Conservation (phyloP, 768 basidiomycete genomes). For the Termitomyces sp. region DNA sequence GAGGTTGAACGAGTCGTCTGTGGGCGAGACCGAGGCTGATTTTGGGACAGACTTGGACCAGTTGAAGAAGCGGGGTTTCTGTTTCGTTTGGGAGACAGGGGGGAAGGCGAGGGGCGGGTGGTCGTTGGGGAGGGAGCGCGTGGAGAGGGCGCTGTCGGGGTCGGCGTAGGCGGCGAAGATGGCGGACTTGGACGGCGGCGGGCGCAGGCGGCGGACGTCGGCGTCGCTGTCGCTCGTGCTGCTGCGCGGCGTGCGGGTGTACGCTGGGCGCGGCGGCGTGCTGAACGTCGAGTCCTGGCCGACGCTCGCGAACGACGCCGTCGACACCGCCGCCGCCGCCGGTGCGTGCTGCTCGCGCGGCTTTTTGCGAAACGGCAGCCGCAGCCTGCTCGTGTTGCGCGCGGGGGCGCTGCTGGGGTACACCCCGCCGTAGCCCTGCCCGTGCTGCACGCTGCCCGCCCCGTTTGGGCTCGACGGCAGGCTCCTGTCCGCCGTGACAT, state of each 20-base stretch:
- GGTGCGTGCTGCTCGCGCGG: not conserved
- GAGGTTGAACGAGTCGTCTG: constrained; percentile 57
- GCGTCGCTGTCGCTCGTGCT: constrained; percentile 38
- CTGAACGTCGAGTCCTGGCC: constrained; percentile 12
- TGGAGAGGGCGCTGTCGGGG: constrained; percentile 47
- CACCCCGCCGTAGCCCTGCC: constrained; percentile 15
- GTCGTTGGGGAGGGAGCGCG: constrained; percentile 56
- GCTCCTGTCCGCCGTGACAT: constrained; percentile 26
- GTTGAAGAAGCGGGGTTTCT: constrained; percentile 31
- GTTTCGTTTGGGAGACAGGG: constrained; percentile 28
- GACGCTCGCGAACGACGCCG: constrained; percentile 15
- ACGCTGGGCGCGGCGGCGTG: constrained; percentile 28
- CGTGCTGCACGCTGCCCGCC: constrained; percentile 17
- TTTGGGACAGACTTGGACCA: constrained; percentile 34
- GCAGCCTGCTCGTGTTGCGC: constrained; percentile 23
- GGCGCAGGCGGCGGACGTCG: constrained; percentile 34
- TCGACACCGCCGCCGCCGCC: constrained; percentile 7
- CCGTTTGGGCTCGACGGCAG: constrained; percentile 31
- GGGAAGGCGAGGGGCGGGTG: constrained; percentile 12
- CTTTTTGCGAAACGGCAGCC: constrained; percentile 38
- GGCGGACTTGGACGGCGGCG: constrained; percentile 59
- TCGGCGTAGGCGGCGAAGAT: constrained; percentile 59
- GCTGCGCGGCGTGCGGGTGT: constrained; percentile 19
- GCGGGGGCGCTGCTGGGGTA: constrained; percentile 20
- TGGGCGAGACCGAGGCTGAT: constrained; percentile 4